Evolutionary conservation across 495 filamentous ascomycete genomes (phyloP).

Genomic region (Talaromyces adpressus): DNA sequence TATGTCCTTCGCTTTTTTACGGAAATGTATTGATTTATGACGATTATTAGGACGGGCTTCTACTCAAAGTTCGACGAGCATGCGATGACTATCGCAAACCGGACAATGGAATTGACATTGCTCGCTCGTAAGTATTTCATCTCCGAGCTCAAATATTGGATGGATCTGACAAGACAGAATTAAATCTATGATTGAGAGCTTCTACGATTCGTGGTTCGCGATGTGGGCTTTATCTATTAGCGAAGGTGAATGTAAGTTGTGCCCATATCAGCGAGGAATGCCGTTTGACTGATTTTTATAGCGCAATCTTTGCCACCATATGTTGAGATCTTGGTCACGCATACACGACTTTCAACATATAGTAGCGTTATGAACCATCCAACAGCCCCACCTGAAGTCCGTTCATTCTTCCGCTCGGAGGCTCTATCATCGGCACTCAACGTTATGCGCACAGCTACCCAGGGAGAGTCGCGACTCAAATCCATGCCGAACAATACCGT

Average conservation of each 20-base stretch:
- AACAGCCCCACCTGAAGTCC: constrained; percentile 61
- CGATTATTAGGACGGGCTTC: constrained; percentile 46
- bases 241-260: constrained; percentile 41
- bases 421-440: constrained; percentile 63
- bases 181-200: constrained; percentile 52
- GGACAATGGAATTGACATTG: constrained; percentile 45
- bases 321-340: constrained; percentile 66
- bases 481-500: constrained; percentile 74
- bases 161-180: constrained; percentile 32
- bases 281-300: constrained; percentile 12
- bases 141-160: neutral
- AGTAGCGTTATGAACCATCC: constrained; percentile 68
- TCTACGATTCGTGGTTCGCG: constrained; percentile 55
- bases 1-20: constrained; percentile 20
- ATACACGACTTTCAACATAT: constrained; percentile 66
- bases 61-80: constrained; percentile 50
- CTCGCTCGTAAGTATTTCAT: constrained; percentile 42
- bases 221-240: constrained; percentile 55
- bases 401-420: constrained; percentile 63
- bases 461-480: constrained; percentile 59
- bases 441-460: constrained; percentile 66
- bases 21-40: neutral
- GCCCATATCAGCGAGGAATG: neutral
- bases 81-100: constrained; percentile 52
- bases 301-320: constrained; percentile 60